Percentiles rank a stretch among this genome's conserved stretches.
Evolutionary conservation across 345 rosid genomes (phyloP).

Genomic region (Erodium maritimum): DNA sequence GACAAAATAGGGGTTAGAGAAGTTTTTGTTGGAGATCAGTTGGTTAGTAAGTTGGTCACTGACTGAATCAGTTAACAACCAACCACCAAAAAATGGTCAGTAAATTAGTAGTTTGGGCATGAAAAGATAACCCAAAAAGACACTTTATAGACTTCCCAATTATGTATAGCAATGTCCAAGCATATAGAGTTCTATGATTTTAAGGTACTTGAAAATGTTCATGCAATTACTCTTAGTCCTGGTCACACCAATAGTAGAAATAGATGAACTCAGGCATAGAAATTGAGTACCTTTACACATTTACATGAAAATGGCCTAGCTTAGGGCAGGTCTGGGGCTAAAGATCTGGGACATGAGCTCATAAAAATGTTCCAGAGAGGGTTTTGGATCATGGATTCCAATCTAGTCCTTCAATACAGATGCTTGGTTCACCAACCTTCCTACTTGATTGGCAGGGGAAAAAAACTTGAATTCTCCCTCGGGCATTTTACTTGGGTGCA

Average conservation of each 20-base stretch:
- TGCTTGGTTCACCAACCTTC: not conserved
- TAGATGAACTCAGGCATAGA: not conserved
- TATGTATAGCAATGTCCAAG: too few species aligned
- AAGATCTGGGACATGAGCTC: not conserved
- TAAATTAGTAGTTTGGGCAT: not conserved
- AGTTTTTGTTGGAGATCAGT: not conserved
- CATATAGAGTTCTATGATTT: too few species aligned
- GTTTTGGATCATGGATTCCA: not conserved
- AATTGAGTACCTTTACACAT: too few species aligned
- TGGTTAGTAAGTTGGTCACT: not conserved
- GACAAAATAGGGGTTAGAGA: too few species aligned
- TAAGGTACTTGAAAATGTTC: not conserved
- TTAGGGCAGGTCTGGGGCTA: not conserved
- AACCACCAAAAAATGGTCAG: not conserved
- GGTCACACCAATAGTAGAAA: not conserved
- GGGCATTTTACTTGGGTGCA: too few species aligned
- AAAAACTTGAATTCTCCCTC: too few species aligned
- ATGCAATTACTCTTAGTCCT: not conserved
- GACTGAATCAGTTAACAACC: not conserved
- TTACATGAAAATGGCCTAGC: too few species aligned
- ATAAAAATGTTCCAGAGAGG: not conserved
- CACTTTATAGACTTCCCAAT: too few species aligned
- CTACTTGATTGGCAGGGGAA: too few species aligned
- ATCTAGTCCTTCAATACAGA: not conserved
- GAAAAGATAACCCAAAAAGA: too few species aligned